These are phyloP conservation scores for Colletotrichum musicola DNA, from an alignment of 2,329 filamentous ascomycete genomes.

Conservation along the genomic window DNA sequence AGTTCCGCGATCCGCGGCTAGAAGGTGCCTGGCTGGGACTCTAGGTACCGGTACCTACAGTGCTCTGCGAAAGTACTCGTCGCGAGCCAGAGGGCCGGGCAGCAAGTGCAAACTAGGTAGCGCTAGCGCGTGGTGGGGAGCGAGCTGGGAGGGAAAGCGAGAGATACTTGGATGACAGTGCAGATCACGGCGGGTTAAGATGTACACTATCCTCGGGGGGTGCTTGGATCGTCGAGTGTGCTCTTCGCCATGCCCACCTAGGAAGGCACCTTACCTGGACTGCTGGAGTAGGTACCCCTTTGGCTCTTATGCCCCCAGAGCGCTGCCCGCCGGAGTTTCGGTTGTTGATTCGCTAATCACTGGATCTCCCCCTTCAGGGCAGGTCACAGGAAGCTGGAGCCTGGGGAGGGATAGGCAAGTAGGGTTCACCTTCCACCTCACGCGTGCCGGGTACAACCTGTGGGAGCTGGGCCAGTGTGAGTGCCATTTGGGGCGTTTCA, in stretches of 20 bases:
- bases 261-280: not conserved
- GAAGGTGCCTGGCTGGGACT: not conserved
- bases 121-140: not conserved
- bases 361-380: no score
- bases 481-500: slow-evolving; percentile 32
- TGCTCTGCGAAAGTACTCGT: no score
- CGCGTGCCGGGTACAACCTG: no score
- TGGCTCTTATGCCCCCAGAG: not conserved
- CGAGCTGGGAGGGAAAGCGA: not conserved
- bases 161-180: slow-evolving; percentile 14
- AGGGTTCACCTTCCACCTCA: no score
- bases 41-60: not conserved
- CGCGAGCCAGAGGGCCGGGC: no score
- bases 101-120: no score
- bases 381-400: no score
- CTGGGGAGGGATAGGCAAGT: slow-evolving; percentile 30
- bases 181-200: not conserved
- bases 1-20: slow-evolving; percentile 14
- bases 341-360: slow-evolving; percentile 35
- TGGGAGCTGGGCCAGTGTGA: not conserved
- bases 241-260: no score
- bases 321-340: not conserved
- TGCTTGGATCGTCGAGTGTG: no score
- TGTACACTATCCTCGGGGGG: not conserved
- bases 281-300: not conserved